Base-by-base conservation (phyloP, 148 eudicot genomes). In the Cornus controversa region DNA sequence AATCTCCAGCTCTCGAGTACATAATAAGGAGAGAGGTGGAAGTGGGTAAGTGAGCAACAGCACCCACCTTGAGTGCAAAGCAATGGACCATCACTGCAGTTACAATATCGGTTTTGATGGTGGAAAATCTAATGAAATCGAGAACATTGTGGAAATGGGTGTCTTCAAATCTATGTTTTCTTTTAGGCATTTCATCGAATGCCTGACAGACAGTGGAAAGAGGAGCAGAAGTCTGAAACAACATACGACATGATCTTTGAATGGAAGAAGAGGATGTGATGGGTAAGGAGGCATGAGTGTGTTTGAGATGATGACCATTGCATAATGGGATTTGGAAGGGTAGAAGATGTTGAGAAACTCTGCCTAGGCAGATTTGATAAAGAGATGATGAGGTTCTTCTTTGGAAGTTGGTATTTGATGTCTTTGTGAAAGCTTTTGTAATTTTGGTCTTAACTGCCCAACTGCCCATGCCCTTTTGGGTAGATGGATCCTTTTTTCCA, bases 1-100 rank as follows among this genome's bases (percentile, higher is more conserved):
- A 84, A 60, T 84, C 77, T 29, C 83, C 77, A 13, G 78, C 74
- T 84, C 86, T 84, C 1, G 90, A 78, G 72, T 87, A 87, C 54
- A 74, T 69, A 62, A 79, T 70, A 37, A 84, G 85, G 28, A 87
- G 84, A 62, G 85, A 82, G 34, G 90, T 87, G 4, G 80, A 79
- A 66, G 80, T 75, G 58, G 72, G 75, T 27, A 84, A 70, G 75
- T 82, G 82, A 67, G 77, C 76, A 69, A 78, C 67, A 75, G 47
- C 76, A 62, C 90, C 90, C 16, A 66, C 66, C 82, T 84, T 84
- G 45, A 82, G 67, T 2, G 77, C 87, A 27, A 84, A 73, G 47
- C 79, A 75, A 75, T 87, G 90, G n/a, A 70, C 79, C 16, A 42
- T 66, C 50, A 26, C 37, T 11, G 73, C 77, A 80, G 62, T 78